Base-by-base conservation (phyloP, 257 asterid genomes). In the Solanum bulbocastanum region DNA sequence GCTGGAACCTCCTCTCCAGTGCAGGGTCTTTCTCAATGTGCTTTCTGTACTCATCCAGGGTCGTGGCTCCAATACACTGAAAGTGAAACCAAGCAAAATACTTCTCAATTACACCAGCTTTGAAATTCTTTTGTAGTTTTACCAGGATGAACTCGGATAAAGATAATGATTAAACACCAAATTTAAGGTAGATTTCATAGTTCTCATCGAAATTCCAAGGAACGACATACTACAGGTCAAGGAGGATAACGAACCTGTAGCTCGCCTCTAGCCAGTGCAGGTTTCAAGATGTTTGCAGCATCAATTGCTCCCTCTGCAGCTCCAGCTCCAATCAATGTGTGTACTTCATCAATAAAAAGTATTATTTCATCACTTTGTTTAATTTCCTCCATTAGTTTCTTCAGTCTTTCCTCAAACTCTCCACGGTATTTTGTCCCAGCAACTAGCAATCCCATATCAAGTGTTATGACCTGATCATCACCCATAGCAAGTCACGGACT, bases 21-120 rank as follows among this genome's bases (percentile, higher is more conserved):
- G 95, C 93, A 22, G 93, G 88, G 85, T 94, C 97, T 72, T 88
- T 93, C 90, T 92, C 96, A 56, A 92, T 92, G 90, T 90, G 89
- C 86, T 89, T 92, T 30, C 88, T 89, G 88, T 93, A 94, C 83
- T 94, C 98, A 13, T 92, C 95, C 18, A 90, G 60, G 0, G 95
- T 94, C 18, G 96, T 94, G 16, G 96, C 96, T 2, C 98, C 98
- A 68, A 93, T 92, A 76, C 94, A 94, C 96, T 93, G 72, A 37
- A 86, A 69, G 83, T 42, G 42, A 86, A 86, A 46, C 40, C 85
- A 81, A 18, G 62, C 36, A 79, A 79, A 44, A 15, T 79, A 79
- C 27, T 79, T 79, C 25, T 79, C 36, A 44, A 60, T 27, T 79
- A 44, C 25, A 14, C 84, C 25, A 79, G 25, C 84, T 27, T 46